These are phyloP conservation scores for Calocybe cyanea DNA, from an alignment of 768 basidiomycete species.

Conservation along the genomic window DNA sequence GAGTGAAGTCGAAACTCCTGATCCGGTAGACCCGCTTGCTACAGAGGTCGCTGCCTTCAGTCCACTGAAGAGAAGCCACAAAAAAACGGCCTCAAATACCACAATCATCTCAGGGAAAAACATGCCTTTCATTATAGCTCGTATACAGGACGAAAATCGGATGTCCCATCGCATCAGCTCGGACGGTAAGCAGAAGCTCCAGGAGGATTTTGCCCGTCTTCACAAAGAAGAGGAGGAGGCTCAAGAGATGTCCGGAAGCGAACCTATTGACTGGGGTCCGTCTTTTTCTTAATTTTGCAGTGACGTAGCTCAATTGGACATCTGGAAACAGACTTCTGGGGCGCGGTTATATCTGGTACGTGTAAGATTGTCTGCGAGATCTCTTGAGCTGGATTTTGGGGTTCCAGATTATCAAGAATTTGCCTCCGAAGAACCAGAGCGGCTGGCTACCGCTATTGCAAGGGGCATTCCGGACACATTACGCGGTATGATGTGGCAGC, in stretches of 20 bases:
- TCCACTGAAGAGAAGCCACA: constrained; percentile 38
- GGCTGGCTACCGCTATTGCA: constrained; percentile 87
- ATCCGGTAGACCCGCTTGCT: constrained; percentile 8
- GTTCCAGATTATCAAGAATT: constrained; percentile 80
- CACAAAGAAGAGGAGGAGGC: constrained; percentile 51
- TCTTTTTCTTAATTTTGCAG: constrained; percentile 6
- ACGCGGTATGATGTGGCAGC: constrained; percentile 95
- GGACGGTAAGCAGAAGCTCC: constrained; percentile 67
- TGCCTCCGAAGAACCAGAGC: constrained; percentile 72
- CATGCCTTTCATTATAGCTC: constrained; percentile 51
- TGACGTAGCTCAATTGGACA: not conserved
- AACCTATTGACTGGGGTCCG: constrained; percentile 75
- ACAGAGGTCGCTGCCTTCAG: constrained; percentile 15
- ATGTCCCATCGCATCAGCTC: constrained; percentile 43
- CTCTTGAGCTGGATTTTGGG: constrained; percentile 5
- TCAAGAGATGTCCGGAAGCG: constrained; percentile 33
- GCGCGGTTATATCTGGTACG: constrained; percentile 82
- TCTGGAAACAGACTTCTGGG: constrained; percentile 79
- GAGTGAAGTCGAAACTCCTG: constrained; percentile 15
- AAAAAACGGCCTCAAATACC: constrained; percentile 59
- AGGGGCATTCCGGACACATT: constrained; percentile 84
- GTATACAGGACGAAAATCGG: constrained; percentile 42
- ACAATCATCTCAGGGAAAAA: constrained; percentile 52
- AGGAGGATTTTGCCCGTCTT: constrained; percentile 70
- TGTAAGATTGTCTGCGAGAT: constrained; percentile 4